Evolutionary conservation across 257 asterid species (phyloP).

Genomic region (Scutellaria barbata): DNA sequence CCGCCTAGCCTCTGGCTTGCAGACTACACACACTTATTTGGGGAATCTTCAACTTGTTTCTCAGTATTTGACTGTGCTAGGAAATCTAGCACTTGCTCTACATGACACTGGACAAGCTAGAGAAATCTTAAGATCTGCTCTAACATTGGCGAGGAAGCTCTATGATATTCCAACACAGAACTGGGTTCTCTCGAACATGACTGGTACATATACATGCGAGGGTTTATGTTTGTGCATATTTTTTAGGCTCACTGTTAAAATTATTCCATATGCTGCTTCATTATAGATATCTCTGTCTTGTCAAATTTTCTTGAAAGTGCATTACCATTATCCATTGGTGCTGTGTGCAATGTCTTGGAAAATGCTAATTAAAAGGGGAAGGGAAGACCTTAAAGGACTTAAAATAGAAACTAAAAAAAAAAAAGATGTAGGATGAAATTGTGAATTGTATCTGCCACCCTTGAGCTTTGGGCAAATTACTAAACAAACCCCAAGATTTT

Average conservation of each 20-base stretch:
- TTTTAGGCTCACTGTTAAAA: background rate
- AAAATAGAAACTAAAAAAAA: too few relatives aligned
- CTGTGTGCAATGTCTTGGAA: slow-evolving; percentile 24
- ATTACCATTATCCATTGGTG: background rate
- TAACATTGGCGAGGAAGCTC: slow-evolving; percentile 89
- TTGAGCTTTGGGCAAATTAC: too few relatives aligned
- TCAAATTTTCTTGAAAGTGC: slow-evolving; percentile 4
- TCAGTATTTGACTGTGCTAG: slow-evolving; percentile 86
- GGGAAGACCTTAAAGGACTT: too few relatives aligned
- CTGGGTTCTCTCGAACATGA: slow-evolving; percentile 83
- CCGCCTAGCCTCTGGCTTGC: slow-evolving; percentile 92
- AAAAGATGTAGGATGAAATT: too few relatives aligned
- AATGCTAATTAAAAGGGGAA: too few relatives aligned
- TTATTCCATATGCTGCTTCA: slow-evolving; percentile 20
- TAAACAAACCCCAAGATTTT: too few relatives aligned
- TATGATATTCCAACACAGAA: slow-evolving; percentile 89
- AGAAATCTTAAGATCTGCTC: slow-evolving; percentile 94
- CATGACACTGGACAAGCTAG: slow-evolving; percentile 95
- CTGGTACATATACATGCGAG: slow-evolving; percentile 52
- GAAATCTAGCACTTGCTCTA: slow-evolving; percentile 85
- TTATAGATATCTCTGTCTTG: background rate
- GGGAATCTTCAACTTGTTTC: slow-evolving; percentile 98
- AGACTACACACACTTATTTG: slow-evolving; percentile 75
- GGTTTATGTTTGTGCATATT: slow-evolving; percentile 9
- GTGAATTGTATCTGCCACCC: too few relatives aligned